Conservation (phyloP, 169 alveolate species). For the Cryptosporidium tyzzeri region DNA sequence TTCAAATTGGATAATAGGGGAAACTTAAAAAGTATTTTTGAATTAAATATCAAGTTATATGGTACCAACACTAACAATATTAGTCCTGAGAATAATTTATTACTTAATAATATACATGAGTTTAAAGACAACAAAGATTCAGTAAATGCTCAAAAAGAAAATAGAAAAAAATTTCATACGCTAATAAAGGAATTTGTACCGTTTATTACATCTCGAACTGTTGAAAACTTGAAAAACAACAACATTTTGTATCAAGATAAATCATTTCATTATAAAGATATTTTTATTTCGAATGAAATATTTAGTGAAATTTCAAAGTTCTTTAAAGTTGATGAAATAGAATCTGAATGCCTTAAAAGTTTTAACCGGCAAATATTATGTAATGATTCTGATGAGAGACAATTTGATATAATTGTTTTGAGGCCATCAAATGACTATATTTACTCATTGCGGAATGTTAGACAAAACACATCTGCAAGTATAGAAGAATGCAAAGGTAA, state of each 20-base stretch:
- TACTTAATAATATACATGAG: not conserved
- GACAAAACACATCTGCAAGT: not conserved
- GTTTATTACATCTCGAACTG: slow-evolving; percentile 78
- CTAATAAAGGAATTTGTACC: slow-evolving; percentile 79
- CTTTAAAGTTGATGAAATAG: slow-evolving; percentile 19
- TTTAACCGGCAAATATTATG: not conserved
- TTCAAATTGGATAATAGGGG: slow-evolving; percentile 54
- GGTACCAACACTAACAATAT: not conserved
- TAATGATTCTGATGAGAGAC: not conserved
- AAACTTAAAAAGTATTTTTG: slow-evolving; percentile 7
- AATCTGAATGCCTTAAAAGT: not conserved
- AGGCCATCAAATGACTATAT: slow-evolving; percentile 50
- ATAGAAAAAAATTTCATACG: slow-evolving; percentile 79
- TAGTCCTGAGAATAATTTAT: not conserved
- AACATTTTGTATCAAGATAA: slow-evolving; percentile 77
- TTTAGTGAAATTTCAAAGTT: slow-evolving; percentile 21
- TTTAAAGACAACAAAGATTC: not conserved
- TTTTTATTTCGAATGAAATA: slow-evolving; percentile 77
- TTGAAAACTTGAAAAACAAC: not conserved
- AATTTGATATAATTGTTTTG: slow-evolving; percentile 30
- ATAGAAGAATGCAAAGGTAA: not conserved
- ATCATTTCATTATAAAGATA: slow-evolving; percentile 77
- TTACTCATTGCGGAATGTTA: slow-evolving; percentile 34
- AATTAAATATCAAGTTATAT: slow-evolving; percentile 1
- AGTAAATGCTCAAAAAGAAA: slow-evolving; percentile 72